phyloP scores from a whole-genome alignment of 306 rosid genomes.

The Betula pendula region DNA sequence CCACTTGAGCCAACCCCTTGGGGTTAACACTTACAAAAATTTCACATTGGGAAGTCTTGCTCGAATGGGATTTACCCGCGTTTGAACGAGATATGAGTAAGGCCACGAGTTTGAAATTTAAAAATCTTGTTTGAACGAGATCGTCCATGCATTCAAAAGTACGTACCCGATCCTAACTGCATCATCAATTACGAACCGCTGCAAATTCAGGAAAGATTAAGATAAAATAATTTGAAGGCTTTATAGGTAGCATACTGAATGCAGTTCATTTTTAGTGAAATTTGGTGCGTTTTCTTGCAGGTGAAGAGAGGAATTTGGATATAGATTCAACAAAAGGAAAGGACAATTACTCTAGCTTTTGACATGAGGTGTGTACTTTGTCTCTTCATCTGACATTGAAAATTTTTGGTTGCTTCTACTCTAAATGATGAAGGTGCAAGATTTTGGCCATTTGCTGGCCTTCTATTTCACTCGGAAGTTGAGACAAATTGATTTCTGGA shows the following conservation, averaged over 20 bases:
- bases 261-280: background rate
- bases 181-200: no score
- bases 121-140: no score
- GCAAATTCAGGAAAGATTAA: no score
- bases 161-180: no score
- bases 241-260: no score
- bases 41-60: no score
- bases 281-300: background rate
- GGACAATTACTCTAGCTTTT: background rate
- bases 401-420: background rate
- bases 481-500: background rate
- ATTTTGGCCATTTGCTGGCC: background rate
- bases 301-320: background rate
- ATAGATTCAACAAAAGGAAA: background rate
- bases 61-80: no score
- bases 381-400: background rate
- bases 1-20: no score
- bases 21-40: no score
- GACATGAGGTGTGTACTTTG: background rate
- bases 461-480: background rate
- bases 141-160: no score
- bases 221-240: background rate
- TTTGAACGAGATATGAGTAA: no score
- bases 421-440: background rate
- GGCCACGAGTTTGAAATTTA: no score